Base-by-base conservation (phyloP, 768 basidiomycete genomes). In the Trametes coccinea region DNA sequence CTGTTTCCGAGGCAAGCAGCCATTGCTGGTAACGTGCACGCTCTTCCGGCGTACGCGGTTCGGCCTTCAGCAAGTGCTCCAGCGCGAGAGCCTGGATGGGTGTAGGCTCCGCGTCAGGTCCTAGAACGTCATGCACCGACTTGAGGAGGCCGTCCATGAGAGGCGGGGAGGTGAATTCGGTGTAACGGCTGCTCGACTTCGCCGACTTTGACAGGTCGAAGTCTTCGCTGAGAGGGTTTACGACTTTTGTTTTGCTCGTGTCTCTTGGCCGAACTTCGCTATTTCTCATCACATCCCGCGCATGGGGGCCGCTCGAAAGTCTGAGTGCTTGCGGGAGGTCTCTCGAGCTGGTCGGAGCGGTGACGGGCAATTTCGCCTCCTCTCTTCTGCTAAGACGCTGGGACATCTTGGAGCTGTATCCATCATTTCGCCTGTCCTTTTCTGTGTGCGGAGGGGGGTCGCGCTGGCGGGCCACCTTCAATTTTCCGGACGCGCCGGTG, bases 1-100 rank as follows among this genome's bases (percentile, higher is more conserved):
- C 94, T 0, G 93, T 96, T 73, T 95, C 93, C 0, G 90, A 88
- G 0, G 92, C 94, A 1, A 96, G 80, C 5, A 96, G 81, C 65
- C 81, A 87, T 59, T 78, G 70, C 10, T 68, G 64, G 59, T 72
- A 73, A 50, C 85, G 77, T 48, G 77, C 76, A 69, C 76, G 79
- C 29, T 70, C 70, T 61, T 73, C 67, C 60, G 65, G 30, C 55
- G 67, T 27, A 27, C 53, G 33, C 37, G 61, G 54, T 27, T 68
- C 53, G 50, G 50, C 57, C 5, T 75, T 73, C 54, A 91, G 71
- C 16, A 92, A 72, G 74, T 87, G 85, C 64, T 88, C 84, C 17
- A 93, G 68, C 22, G 89, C 83, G 49, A 93, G 77, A 0, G 84
- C 79, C 70, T 94, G 92, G n/a, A 95, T 93, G 0, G 87, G 83